phyloP scores from a whole-genome alignment of 176 grass and related monocot genomes.

The Avena insularis region DNA sequence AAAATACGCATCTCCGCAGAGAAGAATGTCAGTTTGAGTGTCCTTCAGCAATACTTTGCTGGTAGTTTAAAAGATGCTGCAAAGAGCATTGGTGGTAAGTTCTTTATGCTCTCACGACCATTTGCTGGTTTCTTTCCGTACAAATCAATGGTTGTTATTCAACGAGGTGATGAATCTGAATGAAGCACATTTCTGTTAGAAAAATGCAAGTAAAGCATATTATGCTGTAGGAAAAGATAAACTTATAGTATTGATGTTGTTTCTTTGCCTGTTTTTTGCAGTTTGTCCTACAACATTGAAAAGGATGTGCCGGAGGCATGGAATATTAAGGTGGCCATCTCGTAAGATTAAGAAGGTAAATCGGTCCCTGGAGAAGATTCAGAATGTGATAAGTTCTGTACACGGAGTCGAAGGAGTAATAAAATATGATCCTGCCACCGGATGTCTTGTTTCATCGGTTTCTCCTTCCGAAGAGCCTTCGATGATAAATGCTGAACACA shows the following conservation, averaged over 20 bases:
- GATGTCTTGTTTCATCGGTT: slow-evolving; percentile 50
- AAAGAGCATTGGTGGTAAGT: slow-evolving; percentile 74
- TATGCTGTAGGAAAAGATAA: neutral
- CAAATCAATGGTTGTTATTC: slow-evolving; percentile 11
- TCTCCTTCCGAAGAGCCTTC: slow-evolving; percentile 27
- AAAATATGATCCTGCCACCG: slow-evolving; percentile 66
- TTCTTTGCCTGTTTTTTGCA: slow-evolving; percentile 36
- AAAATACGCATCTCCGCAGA: slow-evolving; percentile 47
- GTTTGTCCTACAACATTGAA: slow-evolving; percentile 79
- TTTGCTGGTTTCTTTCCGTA: slow-evolving; percentile 18
- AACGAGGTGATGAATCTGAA: neutral
- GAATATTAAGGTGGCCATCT: slow-evolving; percentile 78
- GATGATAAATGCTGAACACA: neutral
- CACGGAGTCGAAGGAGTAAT: slow-evolving; percentile 58
- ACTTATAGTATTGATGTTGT: slow-evolving; percentile 1
- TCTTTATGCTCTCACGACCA: neutral
- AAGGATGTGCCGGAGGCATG: slow-evolving; percentile 69
- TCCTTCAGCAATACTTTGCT: slow-evolving; percentile 67
- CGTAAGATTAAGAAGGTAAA: slow-evolving; percentile 82
- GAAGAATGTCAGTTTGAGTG: slow-evolving; percentile 58
- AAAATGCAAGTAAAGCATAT: neutral
- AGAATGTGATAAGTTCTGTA: slow-evolving; percentile 65
- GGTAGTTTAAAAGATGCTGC: slow-evolving; percentile 82
- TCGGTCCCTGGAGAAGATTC: slow-evolving; percentile 69
- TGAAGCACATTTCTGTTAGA: neutral